phyloP scores from a whole-genome alignment of 2,329 filamentous ascomycete species.

The Sporothrix pallida region DNA sequence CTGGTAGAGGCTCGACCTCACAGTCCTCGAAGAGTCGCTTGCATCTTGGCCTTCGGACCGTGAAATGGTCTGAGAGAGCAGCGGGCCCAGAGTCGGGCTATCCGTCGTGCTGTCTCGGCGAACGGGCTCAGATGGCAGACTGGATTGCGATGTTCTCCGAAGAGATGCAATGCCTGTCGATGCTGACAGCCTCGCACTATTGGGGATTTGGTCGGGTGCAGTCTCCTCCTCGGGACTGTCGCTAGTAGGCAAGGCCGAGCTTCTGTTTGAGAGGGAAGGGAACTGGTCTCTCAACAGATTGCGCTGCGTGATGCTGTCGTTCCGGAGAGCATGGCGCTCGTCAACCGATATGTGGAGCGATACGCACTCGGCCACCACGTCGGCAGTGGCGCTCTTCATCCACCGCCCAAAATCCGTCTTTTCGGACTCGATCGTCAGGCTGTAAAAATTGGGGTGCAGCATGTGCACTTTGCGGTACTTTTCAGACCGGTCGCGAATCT shows the following conservation, averaged over 20 bases:
- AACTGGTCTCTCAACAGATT: not conserved
- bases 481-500: constrained; percentile 78
- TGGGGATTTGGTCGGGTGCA: not conserved
- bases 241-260: not conserved
- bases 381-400: constrained; percentile 78
- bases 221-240: not conserved
- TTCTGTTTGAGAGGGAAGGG: not conserved
- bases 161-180: constrained; percentile 49
- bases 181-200: constrained; percentile 8
- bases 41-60: constrained; percentile 65
- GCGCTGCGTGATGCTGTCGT: not conserved
- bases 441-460: constrained; percentile 85
- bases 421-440: constrained; percentile 78
- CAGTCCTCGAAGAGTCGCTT: constrained; percentile 63
- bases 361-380: constrained; percentile 81
- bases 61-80: constrained; percentile 50
- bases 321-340: constrained; percentile 32
- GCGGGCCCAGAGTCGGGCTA: constrained; percentile 67
- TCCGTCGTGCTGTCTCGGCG: constrained; percentile 55
- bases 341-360: constrained; percentile 59
- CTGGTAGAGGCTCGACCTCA: constrained; percentile 62
- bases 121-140: constrained; percentile 52
- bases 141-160: constrained; percentile 58
- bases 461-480: constrained; percentile 74
- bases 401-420: constrained; percentile 76